Conservation (phyloP, 495 filamentous ascomycete genomes). For the Trichoderma orchidacearum region DNA sequence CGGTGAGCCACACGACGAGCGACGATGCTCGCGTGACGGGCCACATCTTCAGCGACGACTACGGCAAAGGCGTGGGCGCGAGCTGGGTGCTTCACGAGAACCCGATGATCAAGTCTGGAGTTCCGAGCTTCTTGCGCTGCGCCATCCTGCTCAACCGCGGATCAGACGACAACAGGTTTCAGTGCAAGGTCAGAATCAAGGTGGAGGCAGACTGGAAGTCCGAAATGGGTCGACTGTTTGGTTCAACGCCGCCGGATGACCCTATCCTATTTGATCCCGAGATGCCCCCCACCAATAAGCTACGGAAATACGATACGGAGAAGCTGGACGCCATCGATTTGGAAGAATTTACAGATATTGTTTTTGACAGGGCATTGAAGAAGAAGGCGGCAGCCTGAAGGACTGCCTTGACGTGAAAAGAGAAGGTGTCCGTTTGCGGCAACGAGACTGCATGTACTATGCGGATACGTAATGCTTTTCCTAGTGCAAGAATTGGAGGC, state of each 20-base stretch:
- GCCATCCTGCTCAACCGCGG: slow-evolving; percentile 12
- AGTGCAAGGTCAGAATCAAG: slow-evolving; percentile 10
- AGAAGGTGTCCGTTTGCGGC: too few relatives aligned
- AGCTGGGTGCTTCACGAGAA: slow-evolving; percentile 14
- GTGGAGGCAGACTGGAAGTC: slow-evolving; percentile 11
- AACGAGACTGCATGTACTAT: too few relatives aligned
- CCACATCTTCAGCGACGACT: slow-evolving; percentile 2
- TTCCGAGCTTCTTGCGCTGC: slow-evolving; percentile 8
- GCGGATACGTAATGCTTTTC: too few relatives aligned
- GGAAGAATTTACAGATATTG: background rate
- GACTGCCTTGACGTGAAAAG: too few relatives aligned
- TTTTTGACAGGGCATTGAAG: slow-evolving; percentile 2
- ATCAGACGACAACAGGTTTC: slow-evolving; percentile 8
- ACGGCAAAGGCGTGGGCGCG: slow-evolving; percentile 7
- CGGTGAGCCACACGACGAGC: slow-evolving; percentile 5
- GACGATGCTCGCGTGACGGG: slow-evolving; percentile 9
- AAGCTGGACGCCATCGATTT: slow-evolving; percentile 11
- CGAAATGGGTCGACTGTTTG: background rate
- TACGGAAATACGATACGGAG: slow-evolving; percentile 12
- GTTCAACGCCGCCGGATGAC: slow-evolving; percentile 10
- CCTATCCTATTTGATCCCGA: slow-evolving; percentile 13
- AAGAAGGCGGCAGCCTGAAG: slow-evolving; percentile 2
- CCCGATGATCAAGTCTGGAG: slow-evolving; percentile 8
- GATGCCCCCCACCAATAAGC: slow-evolving; percentile 11
- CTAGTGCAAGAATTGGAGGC: too few relatives aligned